A percentile compares a stretch with the other conserved stretches of the same genome.
These are phyloP conservation scores for Secale cereale DNA, from an alignment of 176 grass and related monocot genomes.

Conservation along the genomic window DNA sequence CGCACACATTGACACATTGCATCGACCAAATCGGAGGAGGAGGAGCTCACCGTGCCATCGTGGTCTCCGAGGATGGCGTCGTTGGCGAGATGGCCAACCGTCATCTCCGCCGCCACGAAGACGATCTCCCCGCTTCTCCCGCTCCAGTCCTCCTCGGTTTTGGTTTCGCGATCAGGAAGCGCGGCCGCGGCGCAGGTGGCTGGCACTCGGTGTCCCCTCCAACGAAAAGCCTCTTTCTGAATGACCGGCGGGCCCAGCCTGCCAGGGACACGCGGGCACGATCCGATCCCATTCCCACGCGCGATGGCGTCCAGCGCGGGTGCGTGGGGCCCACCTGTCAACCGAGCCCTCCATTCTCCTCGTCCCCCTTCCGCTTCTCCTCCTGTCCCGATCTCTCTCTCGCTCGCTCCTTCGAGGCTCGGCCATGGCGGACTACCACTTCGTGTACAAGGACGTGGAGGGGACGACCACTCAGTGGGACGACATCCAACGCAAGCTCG, in stretches of 20 bases:
- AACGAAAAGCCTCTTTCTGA: neutral
- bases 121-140: neutral
- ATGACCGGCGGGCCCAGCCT: neutral
- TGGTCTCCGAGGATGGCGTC: conserved; percentile 75
- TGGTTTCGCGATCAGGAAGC: neutral
- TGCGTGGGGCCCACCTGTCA: neutral
- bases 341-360: neutral
- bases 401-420: neutral
- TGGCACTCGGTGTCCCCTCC: neutral
- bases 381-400: no score
- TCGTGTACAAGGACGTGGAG: conserved; percentile 99
- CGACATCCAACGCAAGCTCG: conserved; percentile 91
- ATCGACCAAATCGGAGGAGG: neutral
- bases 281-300: neutral
- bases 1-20: no score
- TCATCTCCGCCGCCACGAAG: conserved; percentile 33
- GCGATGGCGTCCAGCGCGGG: neutral
- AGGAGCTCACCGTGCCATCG: conserved; percentile 61
- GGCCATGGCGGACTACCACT: conserved; percentile 87
- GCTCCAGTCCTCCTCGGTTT: conserved; percentile 6
- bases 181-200: neutral
- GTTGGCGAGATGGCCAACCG: conserved; percentile 72
- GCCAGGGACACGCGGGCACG: neutral
- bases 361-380: no score
- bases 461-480: conserved; percentile 88